These are phyloP conservation scores for Zizania palustris DNA, from an alignment of 202 grass and related monocot genomes.

Conservation along the genomic window DNA sequence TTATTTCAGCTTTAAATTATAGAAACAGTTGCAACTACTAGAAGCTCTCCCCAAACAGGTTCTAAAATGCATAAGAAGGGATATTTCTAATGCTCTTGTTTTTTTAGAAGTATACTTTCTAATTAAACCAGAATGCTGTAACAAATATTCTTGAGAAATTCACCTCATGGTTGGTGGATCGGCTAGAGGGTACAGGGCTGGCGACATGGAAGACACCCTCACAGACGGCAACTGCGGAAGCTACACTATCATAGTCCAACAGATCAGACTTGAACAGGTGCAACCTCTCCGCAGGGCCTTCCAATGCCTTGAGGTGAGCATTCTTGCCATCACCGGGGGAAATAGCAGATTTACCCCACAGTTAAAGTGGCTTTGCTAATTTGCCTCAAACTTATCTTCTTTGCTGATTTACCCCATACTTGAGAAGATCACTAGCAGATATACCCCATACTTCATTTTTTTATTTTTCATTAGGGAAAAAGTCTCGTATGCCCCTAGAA, in stretches of 20 bases:
- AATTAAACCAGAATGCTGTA: neutral
- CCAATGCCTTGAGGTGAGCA: conserved; percentile 49
- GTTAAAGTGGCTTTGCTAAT: neutral
- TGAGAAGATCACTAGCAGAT: too few species aligned
- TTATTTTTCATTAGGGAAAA: too few species aligned
- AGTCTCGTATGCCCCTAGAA: too few species aligned
- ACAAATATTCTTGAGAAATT: neutral
- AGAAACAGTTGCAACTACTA: too few species aligned
- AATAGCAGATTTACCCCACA: neutral
- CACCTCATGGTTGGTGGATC: conserved; percentile 45
- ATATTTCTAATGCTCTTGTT: too few species aligned
- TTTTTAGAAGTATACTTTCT: too few species aligned
- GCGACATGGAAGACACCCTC: conserved; percentile 67
- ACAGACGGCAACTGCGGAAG: conserved; percentile 38
- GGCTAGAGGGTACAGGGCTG: conserved; percentile 49
- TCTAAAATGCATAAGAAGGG: too few species aligned
- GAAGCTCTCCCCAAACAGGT: too few species aligned
- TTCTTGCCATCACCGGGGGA: conserved; percentile 59
- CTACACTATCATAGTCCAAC: conserved; percentile 45
- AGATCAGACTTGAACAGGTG: conserved; percentile 56
- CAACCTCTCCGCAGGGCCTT: conserved; percentile 41
- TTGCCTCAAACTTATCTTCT: neutral
- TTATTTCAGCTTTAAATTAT: too few species aligned
- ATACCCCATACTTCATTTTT: too few species aligned
- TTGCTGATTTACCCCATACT: too few species aligned